Base-by-base conservation (phyloP, 202 grass and related monocot species). In the Carex sylvatica region DNA sequence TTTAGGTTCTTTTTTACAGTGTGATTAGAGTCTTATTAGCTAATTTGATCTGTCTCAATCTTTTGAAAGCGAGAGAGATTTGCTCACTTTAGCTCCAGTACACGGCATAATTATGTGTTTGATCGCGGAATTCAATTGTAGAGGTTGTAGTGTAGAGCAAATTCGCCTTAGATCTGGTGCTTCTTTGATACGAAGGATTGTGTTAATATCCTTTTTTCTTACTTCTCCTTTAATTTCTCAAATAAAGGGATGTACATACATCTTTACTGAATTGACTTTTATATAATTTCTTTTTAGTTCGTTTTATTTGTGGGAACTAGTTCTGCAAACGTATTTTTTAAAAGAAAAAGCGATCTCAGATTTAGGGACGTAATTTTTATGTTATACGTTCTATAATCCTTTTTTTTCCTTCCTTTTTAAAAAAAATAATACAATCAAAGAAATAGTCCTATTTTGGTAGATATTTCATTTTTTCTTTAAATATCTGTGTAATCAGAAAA, bases 1-100 rank as follows among this genome's bases (percentile, higher is more conserved):
- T 6, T 74, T 70, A 88, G 80, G 85, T 88, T 71, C n/a, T 71
- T 49, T 71, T 71, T 49, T 47, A 4, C 10, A 71, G 40, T 20
- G 67, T 46, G 68, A 22, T 28, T 0, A 52, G 20, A 28, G 42
- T 28, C 22, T 24, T 52, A 28, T 28, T 20, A 69, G 33, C 11
- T 28, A 52, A 74, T 74, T 6, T 30, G 70, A 52, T 49, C 46
- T 15, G 9, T 53, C n/a, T 49, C 44, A 53, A 28, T 56, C 33
- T 28, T 76, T 76, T 28, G 23, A 36, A 12, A 36, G 73, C 6
- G 26, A 58, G 22, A 36, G 15, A 58, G 22, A 77, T 59, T 15
- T 56, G 30, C 53, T 59, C 3, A 35, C 20, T 13, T 54, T 31
- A 75, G 47, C 52, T 77, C 6, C 3, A 51, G 19, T 74, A n/a